These are phyloP conservation scores for Suillus plorans DNA, from an alignment of 768 basidiomycete species.

Conservation along the genomic window DNA sequence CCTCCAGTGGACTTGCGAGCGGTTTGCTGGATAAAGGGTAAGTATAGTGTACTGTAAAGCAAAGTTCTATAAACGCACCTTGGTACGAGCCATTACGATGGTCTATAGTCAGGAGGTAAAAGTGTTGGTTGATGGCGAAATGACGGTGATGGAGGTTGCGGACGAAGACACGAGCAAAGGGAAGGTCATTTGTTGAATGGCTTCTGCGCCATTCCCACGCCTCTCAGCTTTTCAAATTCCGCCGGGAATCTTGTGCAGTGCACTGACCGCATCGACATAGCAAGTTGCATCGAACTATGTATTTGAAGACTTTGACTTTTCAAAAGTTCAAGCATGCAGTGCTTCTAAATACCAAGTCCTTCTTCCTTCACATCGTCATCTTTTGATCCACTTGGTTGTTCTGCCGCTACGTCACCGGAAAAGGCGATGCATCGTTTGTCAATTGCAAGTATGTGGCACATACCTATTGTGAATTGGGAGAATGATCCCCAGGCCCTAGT, in stretches of 20 bases:
- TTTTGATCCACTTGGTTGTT: not conserved
- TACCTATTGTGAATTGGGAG: not conserved
- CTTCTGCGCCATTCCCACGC: slow-evolving; percentile 29
- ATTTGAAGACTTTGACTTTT: not conserved
- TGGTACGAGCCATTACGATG: slow-evolving; percentile 79
- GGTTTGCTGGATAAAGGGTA: slow-evolving; percentile 69
- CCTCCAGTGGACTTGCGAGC: slow-evolving; percentile 99
- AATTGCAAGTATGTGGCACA: not conserved
- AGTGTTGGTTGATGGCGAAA: not conserved
- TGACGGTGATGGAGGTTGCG: slow-evolving; percentile 9
- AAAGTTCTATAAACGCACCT: slow-evolving; percentile 44
- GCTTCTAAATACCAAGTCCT: not conserved
- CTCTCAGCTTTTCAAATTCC: slow-evolving; percentile 24
- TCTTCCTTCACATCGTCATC: not conserved
- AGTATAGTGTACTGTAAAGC: slow-evolving; percentile 9
- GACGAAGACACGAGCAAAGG: slow-evolving; percentile 6
- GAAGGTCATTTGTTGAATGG: slow-evolving; percentile 19
- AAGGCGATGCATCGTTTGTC: not conserved
- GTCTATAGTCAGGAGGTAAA: not conserved
- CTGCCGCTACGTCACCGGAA: not conserved
- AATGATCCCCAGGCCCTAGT: not conserved
- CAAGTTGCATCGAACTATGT: not conserved
- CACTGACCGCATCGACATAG: slow-evolving; percentile 27
- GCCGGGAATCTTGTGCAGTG: slow-evolving; percentile 19
- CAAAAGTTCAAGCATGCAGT: not conserved